Base-by-base conservation (phyloP, 495 filamentous ascomycete genomes). In the Terfezia claveryi region DNA sequence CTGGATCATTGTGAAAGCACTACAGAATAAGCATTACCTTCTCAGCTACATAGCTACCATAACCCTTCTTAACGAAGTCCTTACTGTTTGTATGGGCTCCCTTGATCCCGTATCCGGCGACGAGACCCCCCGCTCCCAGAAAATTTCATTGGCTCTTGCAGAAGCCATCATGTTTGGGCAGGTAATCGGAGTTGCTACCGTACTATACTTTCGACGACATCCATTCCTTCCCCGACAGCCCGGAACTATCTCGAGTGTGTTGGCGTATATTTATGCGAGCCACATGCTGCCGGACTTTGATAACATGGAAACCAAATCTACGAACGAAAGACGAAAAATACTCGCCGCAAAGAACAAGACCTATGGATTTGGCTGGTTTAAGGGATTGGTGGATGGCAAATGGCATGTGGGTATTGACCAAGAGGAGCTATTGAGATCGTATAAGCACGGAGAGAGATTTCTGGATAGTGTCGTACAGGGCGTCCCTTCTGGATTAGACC, bases 251-350 rank as follows among this genome's bases (percentile, higher is more conserved):
- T 78, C 79, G 27, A 77, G 74, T 41, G 75, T 86, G 37, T 70
- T 86, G 51, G 81, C 80, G 10, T 86, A 79, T 62, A 78, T 86
- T 52, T 76, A 86, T 61, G 80, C 83, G 62, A 75, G 70, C 61
- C 81, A 81, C 68, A 84, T 85, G 82, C 64, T 85, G 55, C 78
- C 77, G 44, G 73, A 77, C 56, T 86, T 86, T 59, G 76, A 80
- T 1, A 76, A 75, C 14, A 83, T 80, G 36, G 74, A 78, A 53
- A 75, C 75, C 66, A 66, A 79, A 57, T 71, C 69, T 41, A 76
- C 75, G 36, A 65, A 67, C 6, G 61, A 76, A 62, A 80, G 83
- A 73, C 73, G 72, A 51, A 54, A 64, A 36, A 67, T 71, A 57
- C 68, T 85, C 32, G 73, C 72, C 54, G 59, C 56, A 7, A 57